A percentile compares a stretch with the other conserved stretches of the same genome.
phyloP scores from a whole-genome alignment of 805 yeast genomes.

The Yarrowia sp. region DNA sequence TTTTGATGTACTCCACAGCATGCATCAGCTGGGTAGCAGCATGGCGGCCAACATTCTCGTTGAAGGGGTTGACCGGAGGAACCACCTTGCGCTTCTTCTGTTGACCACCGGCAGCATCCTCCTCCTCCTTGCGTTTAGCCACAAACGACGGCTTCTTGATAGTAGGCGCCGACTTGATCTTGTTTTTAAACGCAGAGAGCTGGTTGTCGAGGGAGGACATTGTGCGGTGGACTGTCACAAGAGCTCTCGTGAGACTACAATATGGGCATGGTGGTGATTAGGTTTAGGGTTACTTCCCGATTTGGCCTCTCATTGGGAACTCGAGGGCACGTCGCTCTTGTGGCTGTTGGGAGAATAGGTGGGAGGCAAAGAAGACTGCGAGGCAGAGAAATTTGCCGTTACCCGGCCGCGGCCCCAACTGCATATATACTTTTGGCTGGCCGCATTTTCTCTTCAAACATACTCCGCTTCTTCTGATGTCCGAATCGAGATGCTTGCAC shows the following conservation, averaged over 20 bases:
- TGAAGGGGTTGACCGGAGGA: slow-evolving; percentile 39
- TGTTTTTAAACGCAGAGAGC: slow-evolving; percentile 62
- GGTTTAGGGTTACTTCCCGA: not conserved
- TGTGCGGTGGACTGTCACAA: slow-evolving; percentile 20
- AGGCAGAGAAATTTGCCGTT: not conserved
- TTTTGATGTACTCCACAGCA: slow-evolving; percentile 86
- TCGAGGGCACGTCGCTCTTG: too few species aligned
- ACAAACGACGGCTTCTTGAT: slow-evolving; percentile 31
- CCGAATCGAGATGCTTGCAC: slow-evolving; percentile 25
- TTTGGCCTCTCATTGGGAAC: not conserved
- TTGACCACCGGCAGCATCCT: slow-evolving; percentile 19
- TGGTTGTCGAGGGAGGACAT: slow-evolving; percentile 51
- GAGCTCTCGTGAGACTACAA: not conserved
- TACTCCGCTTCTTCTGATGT: slow-evolving; percentile 20
- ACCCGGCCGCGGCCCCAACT: not conserved
- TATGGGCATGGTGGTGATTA: not conserved
- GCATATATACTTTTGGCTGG: not conserved
- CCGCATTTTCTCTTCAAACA: not conserved
- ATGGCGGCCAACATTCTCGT: slow-evolving; percentile 50
- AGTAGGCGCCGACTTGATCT: slow-evolving; percentile 56
- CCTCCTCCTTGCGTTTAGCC: slow-evolving; percentile 15
- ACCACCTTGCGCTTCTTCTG: slow-evolving; percentile 29
- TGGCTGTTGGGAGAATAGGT: not conserved
- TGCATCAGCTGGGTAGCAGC: slow-evolving; percentile 82
- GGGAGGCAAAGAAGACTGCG: not conserved